Base-by-base conservation (phyloP, 306 rosid species). In the Lathyrus aphaca region DNA sequence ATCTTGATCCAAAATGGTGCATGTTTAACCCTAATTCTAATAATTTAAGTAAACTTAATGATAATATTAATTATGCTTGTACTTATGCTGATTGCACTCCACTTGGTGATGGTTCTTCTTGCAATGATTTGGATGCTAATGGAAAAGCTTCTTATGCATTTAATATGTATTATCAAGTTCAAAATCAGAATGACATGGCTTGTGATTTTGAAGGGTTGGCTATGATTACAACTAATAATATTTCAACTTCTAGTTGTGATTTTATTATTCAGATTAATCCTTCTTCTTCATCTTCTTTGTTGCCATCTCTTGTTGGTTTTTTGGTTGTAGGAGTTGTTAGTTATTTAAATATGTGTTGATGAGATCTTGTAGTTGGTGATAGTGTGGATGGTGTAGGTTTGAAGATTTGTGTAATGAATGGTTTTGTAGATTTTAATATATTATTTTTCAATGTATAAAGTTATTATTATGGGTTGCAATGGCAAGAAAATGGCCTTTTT, bases 201-300 rank as follows among this genome's bases (percentile, higher is more conserved):
- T 94, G 98, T 75, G 63, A 82, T 79, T 94, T 94, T 82, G 81
- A 90, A 56, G 98, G 98, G n/a, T 79, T 94, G 71, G 98, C 98
- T n/a, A 77, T 17, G 66, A 5, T 76, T 38, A 86, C 89, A 5
- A 79, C 87, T 21, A 86, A 78, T 77, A 90, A 94, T 66, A 71
- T 84, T 64, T 90, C 98, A 6, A 96, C 90, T 53, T 92, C 95
- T 15, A 87, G 63, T 72, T 94, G 98, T 82, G 82, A 88, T 57
- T 94, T 94, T 83, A 78, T 80, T 61, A 65, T 94, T 76, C 92
- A 90, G 88, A 75, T 94, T 23, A 85, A 61, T n/a, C 68, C 94
- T 64, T 87, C 91, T 9, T 58, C 83, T 3, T 71, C 87, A 11
- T 59, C 72, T 68, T 66, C 74, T 43, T 30, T 76, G 61, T 72